Conservation (phyloP, 2,329 filamentous ascomycete genomes). For the Colletotrichum siamense region DNA sequence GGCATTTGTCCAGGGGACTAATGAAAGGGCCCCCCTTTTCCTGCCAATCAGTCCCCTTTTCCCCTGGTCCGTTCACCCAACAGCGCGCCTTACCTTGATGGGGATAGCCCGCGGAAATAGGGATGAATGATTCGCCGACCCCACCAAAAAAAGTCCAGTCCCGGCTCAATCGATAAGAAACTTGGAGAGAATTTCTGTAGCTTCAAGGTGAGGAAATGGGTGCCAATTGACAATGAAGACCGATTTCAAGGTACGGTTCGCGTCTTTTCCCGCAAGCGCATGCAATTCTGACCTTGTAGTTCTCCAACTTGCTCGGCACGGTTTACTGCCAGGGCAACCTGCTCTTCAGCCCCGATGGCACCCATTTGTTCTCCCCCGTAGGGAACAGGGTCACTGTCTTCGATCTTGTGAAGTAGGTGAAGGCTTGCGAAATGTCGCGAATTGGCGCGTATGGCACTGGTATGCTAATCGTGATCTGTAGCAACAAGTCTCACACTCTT, state of each 20-base stretch:
- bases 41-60: slow-evolving; percentile 23
- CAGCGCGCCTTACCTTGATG: not conserved
- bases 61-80: slow-evolving; percentile 13
- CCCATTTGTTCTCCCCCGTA: slow-evolving; percentile 92
- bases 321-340: slow-evolving; percentile 99
- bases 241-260: slow-evolving; percentile 82
- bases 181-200: slow-evolving; percentile 11
- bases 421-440: not conserved
- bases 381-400: slow-evolving; percentile 96
- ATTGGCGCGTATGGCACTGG: not conserved
- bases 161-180: slow-evolving; percentile 38
- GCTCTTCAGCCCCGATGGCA: slow-evolving; percentile 95
- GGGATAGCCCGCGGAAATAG: not conserved
- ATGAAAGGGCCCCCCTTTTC: slow-evolving; percentile 22
- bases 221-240: slow-evolving; percentile 83
- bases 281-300: slow-evolving; percentile 58
- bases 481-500: slow-evolving; percentile 86
- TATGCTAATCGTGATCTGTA: slow-evolving; percentile 35
- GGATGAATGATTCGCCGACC: slow-evolving; percentile 41
- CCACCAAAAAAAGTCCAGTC: slow-evolving; percentile 31
- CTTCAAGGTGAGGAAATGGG: slow-evolving; percentile 31
- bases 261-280: not conserved
- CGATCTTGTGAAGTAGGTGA: slow-evolving; percentile 85
- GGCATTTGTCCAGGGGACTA: slow-evolving; percentile 20
- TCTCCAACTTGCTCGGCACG: slow-evolving; percentile 97